Percentiles rank a stretch among this genome's conserved stretches.
These are phyloP conservation scores for Globisporangium okanoganense DNA, from an alignment of 352 stramenopile genomes.

Conservation along the genomic window DNA sequence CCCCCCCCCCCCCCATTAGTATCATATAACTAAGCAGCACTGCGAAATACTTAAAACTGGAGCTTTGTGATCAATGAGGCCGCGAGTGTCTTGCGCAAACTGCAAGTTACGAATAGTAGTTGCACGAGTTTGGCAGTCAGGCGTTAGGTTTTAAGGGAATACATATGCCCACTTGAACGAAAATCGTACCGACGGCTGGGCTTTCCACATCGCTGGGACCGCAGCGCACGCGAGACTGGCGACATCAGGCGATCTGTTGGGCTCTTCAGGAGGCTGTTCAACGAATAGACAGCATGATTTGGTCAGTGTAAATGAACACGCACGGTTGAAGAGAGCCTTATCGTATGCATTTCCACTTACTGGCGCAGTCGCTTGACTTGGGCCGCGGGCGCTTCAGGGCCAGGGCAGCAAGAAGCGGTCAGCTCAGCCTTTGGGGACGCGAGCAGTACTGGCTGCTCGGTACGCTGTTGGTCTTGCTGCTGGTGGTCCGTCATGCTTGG, in stretches of 20 bases:
- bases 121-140: background rate
- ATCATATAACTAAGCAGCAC: too few species aligned
- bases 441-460: background rate
- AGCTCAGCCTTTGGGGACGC: background rate
- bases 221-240: conserved; percentile 47
- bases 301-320: background rate
- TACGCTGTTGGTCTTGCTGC: background rate
- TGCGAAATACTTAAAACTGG: background rate
- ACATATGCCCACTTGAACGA: too few species aligned
- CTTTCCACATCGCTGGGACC: conserved; percentile 19
- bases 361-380: conserved; percentile 15
- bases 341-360: background rate
- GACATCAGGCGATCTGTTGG: conserved; percentile 70
- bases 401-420: background rate
- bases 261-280: conserved; percentile 45
- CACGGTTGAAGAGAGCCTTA: background rate
- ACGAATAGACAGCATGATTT: background rate
- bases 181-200: conserved; percentile 11
- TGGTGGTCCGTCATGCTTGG: conserved; percentile 4
- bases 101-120: background rate
- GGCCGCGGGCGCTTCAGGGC: background rate
- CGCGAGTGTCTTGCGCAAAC: conserved; percentile 5
- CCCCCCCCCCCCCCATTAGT: too few species aligned
- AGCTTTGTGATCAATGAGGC: background rate
- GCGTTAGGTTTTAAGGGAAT: too few species aligned